Evolutionary conservation across 2,329 filamentous ascomycete genomes (phyloP), one percentile per base, ranked within the genome.

Genomic region (Ophiostoma tasmaniense): DNA sequence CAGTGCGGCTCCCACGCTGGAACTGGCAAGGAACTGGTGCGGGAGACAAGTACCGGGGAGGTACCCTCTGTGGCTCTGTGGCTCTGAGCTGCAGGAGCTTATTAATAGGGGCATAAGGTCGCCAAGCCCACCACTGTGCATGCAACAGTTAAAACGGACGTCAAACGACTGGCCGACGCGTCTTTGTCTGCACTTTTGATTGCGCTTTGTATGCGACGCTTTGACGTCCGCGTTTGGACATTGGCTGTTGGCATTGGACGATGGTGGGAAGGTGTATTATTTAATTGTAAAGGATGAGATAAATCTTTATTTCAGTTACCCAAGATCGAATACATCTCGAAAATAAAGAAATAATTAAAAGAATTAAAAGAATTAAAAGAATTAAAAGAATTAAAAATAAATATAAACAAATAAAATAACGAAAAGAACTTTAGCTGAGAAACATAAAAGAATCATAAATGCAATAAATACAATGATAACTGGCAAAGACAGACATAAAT

Each of bases 31-130:
- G 33, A 33, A 33, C 33, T 33, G 33, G 50, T 25, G 39, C 64
- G 64, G 35, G 17, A 37, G 22, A 6, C 64, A 64, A 59, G 68
- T 69, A 69, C 65, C 65, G 14, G 14, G 5, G n/a, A 69, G 39
- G 68, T 69, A 69, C 39, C 55, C n/a, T 28, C 7, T 25, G 33
- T 33, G 33, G n/a, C n/a, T 28, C 7, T 25, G 33, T 33, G 33
- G n/a, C 28, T 33, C 28, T n/a, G 6, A 64, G 61, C 25, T 35
- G 61, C 33, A 35, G 33, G 17, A 64, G 61, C 61, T 64, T 64
- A 64, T 35, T 28, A 67, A 52, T 25, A 69, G 55, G 52, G 22
- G 39, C 39, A 45, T 45, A 45, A 20, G 5, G 25, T 6, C 59
- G 28, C 28, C 59, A 62, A 62, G 59, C 28, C 55, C 50, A 25